Conservation (phyloP, 2,329 filamentous ascomycete genomes). For the Epichloe glyceriae region DNA sequence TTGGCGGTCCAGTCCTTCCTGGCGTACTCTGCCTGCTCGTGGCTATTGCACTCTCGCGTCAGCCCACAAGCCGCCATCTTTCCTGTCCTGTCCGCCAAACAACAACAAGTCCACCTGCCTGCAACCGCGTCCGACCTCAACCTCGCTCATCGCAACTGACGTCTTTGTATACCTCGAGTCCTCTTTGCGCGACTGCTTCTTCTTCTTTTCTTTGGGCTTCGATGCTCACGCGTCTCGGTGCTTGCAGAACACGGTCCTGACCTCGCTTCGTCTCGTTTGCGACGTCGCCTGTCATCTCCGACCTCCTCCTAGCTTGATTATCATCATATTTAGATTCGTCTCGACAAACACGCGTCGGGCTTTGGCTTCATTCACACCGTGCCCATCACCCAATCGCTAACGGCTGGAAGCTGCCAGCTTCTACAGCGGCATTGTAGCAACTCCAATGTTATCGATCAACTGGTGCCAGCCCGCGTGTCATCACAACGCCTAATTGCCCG, state of each 20-base stretch:
- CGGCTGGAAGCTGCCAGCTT: background rate
- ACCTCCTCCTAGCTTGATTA: background rate
- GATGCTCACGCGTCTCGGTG: background rate
- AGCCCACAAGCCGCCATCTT: background rate
- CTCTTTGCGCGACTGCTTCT: background rate
- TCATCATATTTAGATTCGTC: background rate
- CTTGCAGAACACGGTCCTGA: background rate
- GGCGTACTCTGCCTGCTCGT: background rate
- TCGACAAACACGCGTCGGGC: background rate
- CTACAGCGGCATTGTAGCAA: background rate
- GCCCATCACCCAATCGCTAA: background rate
- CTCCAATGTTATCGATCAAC: background rate
- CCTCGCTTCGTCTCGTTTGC: background rate
- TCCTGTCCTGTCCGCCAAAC: background rate
- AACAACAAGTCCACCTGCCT: background rate
- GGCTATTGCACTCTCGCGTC: background rate
- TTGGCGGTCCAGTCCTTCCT: background rate
- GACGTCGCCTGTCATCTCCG: background rate
- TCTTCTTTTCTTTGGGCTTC: background rate
- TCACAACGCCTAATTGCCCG: background rate
- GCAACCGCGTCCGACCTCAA: background rate
- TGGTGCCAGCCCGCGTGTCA: background rate
- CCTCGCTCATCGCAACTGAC: background rate
- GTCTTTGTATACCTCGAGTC: background rate
- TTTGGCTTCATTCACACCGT: background rate